These are phyloP conservation scores for Lactarius sanguifluus DNA, from an alignment of 768 basidiomycete genomes.

Conservation along the genomic window DNA sequence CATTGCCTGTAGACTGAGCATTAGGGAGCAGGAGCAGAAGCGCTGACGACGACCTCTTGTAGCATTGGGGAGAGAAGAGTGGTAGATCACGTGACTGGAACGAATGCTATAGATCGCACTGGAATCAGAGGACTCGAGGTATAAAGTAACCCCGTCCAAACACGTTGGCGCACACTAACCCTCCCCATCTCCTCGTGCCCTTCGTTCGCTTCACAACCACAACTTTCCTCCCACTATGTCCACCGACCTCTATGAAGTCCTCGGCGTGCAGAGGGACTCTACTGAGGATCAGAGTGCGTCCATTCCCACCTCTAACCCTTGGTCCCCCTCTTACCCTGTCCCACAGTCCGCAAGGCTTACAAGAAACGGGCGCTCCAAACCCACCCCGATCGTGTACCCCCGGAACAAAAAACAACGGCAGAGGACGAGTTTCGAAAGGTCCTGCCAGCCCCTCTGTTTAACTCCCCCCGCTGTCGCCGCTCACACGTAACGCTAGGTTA, in stretches of 20 bases:
- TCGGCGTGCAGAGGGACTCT: conserved; percentile 55
- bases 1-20: conserved; percentile 45
- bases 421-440: conserved; percentile 58
- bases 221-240: conserved; percentile 41
- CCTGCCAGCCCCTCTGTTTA: conserved; percentile 30
- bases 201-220: background rate
- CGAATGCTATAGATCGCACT: background rate
- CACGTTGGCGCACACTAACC: background rate
- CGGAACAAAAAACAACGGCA: conserved; percentile 55
- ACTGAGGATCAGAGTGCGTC: conserved; percentile 62
- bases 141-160: conserved; percentile 19
- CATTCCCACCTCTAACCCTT: background rate
- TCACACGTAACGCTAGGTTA: conserved; percentile 47
- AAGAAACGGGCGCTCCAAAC: conserved; percentile 67
- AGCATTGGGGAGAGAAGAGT: conserved; percentile 46
- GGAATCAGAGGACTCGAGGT: background rate
- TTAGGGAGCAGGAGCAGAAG: conserved; percentile 53
- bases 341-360: conserved; percentile 75
- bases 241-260: conserved; percentile 61
- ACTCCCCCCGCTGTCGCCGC: conserved; percentile 2
- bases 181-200: conserved; percentile 23
- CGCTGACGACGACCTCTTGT: conserved; percentile 68
- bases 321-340: background rate
- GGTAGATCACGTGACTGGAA: conserved; percentile 2
- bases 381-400: conserved; percentile 71